Evolutionary conservation across 108 stramenopile genomes (phyloP).

Genomic region (Pinguiococcus pyrenoidosus): DNA sequence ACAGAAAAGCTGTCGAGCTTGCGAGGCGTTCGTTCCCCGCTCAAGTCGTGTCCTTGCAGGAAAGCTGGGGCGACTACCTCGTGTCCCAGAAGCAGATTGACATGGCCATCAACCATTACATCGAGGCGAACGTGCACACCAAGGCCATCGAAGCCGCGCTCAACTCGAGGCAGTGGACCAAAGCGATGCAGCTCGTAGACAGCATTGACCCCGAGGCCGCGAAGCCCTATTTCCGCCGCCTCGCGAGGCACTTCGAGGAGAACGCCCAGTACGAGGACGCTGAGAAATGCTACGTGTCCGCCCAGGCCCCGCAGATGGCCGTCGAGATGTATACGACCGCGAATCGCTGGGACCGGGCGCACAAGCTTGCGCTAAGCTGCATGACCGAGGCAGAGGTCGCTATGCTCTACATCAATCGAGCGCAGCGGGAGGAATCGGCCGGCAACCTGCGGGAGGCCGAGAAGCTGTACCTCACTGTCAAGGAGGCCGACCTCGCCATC

Average conservation of each 20-base stretch:
- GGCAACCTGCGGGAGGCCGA: slow-evolving; percentile 37
- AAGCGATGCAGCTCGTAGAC: slow-evolving; percentile 36
- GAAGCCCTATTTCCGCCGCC: slow-evolving; percentile 28
- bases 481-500: slow-evolving; percentile 39
- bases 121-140: slow-evolving; percentile 39
- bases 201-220: slow-evolving; percentile 38
- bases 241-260: slow-evolving; percentile 41
- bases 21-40: slow-evolving; percentile 43
- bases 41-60: slow-evolving; percentile 41
- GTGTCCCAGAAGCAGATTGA: slow-evolving; percentile 38
- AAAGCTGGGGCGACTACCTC: slow-evolving; percentile 49
- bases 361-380: slow-evolving; percentile 33
- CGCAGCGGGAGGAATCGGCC: slow-evolving; percentile 31
- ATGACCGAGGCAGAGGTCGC: slow-evolving; percentile 39
- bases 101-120: slow-evolving; percentile 52
- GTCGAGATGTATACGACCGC: slow-evolving; percentile 47
- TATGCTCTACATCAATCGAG: slow-evolving; percentile 38
- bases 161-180: slow-evolving; percentile 38
- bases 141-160: slow-evolving; percentile 51
- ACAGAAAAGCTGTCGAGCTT: slow-evolving; percentile 41
- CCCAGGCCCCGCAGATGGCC: slow-evolving; percentile 27
- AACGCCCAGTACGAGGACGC: slow-evolving; percentile 21
- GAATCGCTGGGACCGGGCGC: slow-evolving; percentile 43
- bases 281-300: slow-evolving; percentile 35
- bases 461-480: slow-evolving; percentile 35